These are phyloP conservation scores for Dianthus caryophyllus DNA, from an alignment of 148 eudicot genomes.

Conservation along the genomic window DNA sequence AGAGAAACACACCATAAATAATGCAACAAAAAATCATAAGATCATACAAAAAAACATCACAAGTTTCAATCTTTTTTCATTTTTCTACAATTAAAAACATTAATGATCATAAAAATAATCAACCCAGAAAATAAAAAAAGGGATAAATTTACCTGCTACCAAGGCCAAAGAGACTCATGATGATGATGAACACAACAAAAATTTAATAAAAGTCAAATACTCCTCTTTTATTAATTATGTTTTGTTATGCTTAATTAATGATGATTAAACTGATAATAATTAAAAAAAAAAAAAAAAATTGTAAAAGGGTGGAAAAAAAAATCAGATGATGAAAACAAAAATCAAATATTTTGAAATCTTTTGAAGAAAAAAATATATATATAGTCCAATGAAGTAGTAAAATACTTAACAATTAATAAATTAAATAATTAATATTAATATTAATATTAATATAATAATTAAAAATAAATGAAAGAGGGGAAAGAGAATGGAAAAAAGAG, in stretches of 20 bases:
- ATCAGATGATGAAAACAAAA: not conserved
- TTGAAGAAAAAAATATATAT: no score
- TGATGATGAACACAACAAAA: not conserved
- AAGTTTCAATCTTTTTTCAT: not conserved
- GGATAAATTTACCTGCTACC: slow-evolving; percentile 49
- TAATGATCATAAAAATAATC: not conserved
- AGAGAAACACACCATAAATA: not conserved
- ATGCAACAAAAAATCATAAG: slow-evolving; percentile 8
- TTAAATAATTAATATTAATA: no score
- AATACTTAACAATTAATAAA: no score
- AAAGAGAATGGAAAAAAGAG: no score
- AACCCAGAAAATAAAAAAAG: not conserved
- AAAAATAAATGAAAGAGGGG: no score
- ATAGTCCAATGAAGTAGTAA: no score
- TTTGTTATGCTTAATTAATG: not conserved
- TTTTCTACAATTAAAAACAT: not conserved
- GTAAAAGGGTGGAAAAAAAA: not conserved
- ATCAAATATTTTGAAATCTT: not conserved
- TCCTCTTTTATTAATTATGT: not conserved
- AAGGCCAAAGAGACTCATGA: slow-evolving; percentile 69
- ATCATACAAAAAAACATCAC: slow-evolving; percentile 1
- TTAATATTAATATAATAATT: no score
- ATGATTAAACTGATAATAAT: slow-evolving; percentile 8
- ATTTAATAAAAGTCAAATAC: no score
- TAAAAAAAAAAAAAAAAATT: not conserved